Evolutionary conservation across 345 rosid genomes (phyloP).

Genomic region (Linum tenue): DNA sequence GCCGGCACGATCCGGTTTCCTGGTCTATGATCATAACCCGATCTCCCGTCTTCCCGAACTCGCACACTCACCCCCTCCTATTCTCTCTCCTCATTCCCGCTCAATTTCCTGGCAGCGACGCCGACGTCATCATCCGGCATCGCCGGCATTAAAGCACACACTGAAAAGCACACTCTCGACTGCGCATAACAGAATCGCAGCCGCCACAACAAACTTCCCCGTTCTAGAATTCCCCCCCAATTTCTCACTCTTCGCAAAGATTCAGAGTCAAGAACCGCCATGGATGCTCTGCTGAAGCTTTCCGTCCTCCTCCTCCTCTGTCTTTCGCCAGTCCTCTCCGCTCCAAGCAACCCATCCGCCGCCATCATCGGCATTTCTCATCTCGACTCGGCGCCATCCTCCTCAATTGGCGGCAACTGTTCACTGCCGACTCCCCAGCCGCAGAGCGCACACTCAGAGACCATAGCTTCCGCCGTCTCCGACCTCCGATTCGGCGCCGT

Average conservation of each 20-base stretch:
- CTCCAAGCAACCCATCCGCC: conserved; percentile 26
- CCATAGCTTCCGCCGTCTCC: conserved; percentile 31
- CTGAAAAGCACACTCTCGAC: neutral
- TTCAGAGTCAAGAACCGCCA: conserved; percentile 13
- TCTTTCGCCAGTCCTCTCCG: conserved; percentile 18
- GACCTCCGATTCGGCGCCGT: conserved; percentile 43
- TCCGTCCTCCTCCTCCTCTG: conserved; percentile 11
- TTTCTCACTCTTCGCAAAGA: neutral
- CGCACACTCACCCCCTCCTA: neutral
- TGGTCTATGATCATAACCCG: neutral
- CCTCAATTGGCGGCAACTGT: conserved; percentile 11
- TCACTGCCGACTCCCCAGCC: conserved; percentile 6
- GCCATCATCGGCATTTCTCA: conserved; percentile 15
- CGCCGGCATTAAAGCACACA: neutral
- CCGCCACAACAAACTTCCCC: neutral
- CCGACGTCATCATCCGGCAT: neutral
- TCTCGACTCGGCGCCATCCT: conserved; percentile 10
- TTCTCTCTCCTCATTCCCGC: neutral
- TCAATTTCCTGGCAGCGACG: neutral
- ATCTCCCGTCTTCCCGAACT: neutral
- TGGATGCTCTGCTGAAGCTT: neutral
- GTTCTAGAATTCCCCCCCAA: neutral
- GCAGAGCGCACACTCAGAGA: conserved; percentile 16
- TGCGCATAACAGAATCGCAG: neutral
- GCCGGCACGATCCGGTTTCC: too few species aligned